Percentiles rank a stretch among this genome's conserved stretches.
Evolutionary conservation across 2,329 filamentous ascomycete genomes (phyloP).

Genomic region (Penicillium polonicum): DNA sequence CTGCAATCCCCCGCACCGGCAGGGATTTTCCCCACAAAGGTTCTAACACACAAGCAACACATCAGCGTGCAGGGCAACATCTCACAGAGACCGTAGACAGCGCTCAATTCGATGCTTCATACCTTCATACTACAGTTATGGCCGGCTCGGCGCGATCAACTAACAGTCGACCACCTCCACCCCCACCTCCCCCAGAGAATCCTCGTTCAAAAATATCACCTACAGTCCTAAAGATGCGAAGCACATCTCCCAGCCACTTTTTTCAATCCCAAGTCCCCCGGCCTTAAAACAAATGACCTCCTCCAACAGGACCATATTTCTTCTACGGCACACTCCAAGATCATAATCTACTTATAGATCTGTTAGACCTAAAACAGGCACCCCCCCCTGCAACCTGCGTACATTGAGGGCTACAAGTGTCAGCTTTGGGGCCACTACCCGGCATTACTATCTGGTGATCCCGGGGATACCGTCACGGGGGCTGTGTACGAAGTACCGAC

Average conservation of each 20-base stretch:
- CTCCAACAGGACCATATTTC: constrained; percentile 28
- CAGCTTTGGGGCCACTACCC: constrained; percentile 26
- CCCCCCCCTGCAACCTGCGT: constrained; percentile 17
- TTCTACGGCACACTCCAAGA: constrained; percentile 37
- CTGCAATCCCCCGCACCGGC: background rate
- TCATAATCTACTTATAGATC: constrained; percentile 20
- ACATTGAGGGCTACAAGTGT: constrained; percentile 18
- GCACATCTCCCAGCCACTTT: background rate
- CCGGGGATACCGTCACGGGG: constrained; percentile 12
- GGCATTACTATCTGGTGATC: constrained; percentile 13
- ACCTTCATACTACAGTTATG: background rate
- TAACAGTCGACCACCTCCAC: background rate
- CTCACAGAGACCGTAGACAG: background rate
- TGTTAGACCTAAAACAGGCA: constrained; percentile 16
- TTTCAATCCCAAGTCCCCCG: background rate
- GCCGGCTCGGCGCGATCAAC: background rate
- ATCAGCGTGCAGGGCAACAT: no score
- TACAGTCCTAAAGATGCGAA: constrained; percentile 6
- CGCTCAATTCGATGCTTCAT: background rate
- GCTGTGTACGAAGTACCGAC: constrained; percentile 18
- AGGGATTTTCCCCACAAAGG: background rate
- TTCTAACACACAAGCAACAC: no score
- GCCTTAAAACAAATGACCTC: background rate
- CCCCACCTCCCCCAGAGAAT: constrained; percentile 5
- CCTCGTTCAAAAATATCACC: constrained; percentile 5